These are phyloP conservation scores for Xylariomycetidae sp. DNA, from an alignment of 2,329 filamentous ascomycete species.

Conservation along the genomic window DNA sequence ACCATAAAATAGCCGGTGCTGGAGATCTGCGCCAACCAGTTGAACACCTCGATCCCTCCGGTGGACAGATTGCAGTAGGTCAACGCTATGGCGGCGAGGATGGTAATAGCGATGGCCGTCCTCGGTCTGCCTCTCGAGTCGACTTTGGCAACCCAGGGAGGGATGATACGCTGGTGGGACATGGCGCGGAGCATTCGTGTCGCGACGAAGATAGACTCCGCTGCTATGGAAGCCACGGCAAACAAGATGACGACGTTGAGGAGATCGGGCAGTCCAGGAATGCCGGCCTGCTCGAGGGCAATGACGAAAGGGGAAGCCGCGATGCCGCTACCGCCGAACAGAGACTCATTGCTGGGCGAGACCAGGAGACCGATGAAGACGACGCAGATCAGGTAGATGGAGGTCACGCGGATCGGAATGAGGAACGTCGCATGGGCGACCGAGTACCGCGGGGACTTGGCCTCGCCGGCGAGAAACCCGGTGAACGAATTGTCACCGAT, in stretches of 20 bases:
- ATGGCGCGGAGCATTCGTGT: neutral
- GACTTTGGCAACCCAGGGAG: neutral
- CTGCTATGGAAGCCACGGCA: slow-evolving; percentile 23
- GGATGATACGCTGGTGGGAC: slow-evolving; percentile 1
- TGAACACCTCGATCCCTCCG: slow-evolving; percentile 1
- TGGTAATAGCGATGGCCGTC: neutral
- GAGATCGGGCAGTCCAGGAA: neutral
- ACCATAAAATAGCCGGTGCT: slow-evolving; percentile 2
- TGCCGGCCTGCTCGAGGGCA: neutral
- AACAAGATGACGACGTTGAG: slow-evolving; percentile 24
- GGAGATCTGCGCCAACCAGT: slow-evolving; percentile 1
- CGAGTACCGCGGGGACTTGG: slow-evolving; percentile 29
- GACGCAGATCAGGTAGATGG: slow-evolving; percentile 1
- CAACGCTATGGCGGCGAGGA: slow-evolving; percentile 1
- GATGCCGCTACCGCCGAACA: slow-evolving; percentile 1
- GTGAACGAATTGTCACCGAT: slow-evolving; percentile 27
- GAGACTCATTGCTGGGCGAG: neutral
- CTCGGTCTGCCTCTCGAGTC: neutral
- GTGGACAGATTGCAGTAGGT: slow-evolving; percentile 1
- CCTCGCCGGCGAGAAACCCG: slow-evolving; percentile 29
- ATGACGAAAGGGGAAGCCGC: slow-evolving; percentile 2
- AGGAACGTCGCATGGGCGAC: slow-evolving; percentile 27
- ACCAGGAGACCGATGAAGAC: slow-evolving; percentile 1
- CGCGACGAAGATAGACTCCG: slow-evolving; percentile 1
- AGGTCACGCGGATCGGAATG: slow-evolving; percentile 25